Evolutionary conservation across 2,329 filamentous ascomycete genomes (phyloP).

Genomic region (Phoma sp.): DNA sequence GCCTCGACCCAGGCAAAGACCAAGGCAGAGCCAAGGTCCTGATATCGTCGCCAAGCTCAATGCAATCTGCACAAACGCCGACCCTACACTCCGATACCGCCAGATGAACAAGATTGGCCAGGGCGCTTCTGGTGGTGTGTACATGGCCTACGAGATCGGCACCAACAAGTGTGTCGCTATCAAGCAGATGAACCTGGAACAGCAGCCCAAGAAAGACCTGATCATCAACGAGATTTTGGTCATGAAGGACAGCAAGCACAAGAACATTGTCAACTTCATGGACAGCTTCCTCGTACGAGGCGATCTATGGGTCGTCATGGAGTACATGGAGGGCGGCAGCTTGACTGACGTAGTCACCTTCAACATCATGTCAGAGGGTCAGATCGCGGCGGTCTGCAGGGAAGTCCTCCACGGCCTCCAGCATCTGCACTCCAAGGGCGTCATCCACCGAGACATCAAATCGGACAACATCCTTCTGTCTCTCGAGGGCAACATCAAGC

Average conservation of each 20-base stretch:
- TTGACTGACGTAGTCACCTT: conserved; percentile 98
- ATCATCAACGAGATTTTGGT: conserved; percentile 99
- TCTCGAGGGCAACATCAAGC: conserved; percentile 93
- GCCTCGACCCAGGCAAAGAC: conserved; percentile 75
- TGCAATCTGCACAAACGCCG: conserved; percentile 87
- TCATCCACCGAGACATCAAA: conserved; percentile 99
- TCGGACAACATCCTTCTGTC: conserved; percentile 97
- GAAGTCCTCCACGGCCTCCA: conserved; percentile 92
- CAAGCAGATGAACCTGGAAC: conserved; percentile 99
- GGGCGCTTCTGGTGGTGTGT: conserved; percentile 95
- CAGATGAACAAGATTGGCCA: conserved; percentile 95
- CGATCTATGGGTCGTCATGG: conserved; percentile 99
- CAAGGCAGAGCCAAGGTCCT: conserved; percentile 77
- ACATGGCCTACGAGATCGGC: conserved; percentile 83
- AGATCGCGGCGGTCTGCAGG: conserved; percentile 93
- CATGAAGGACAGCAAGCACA: conserved; percentile 98
- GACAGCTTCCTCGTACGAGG: conserved; percentile 91
- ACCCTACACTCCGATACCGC: conserved; percentile 86
- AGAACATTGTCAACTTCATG: conserved; percentile 99
- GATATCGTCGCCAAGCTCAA: conserved; percentile 86
- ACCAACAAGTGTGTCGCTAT: conserved; percentile 92
- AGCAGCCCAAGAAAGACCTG: conserved; percentile 97
- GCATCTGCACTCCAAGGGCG: conserved; percentile 94
- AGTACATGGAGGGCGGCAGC: conserved; percentile 98
- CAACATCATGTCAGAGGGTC: conserved; percentile 98